A percentile compares a stretch with the other conserved stretches of the same genome.
These are phyloP conservation scores for Fusarium buharicum DNA, from an alignment of 2,329 filamentous ascomycete genomes.

Conservation along the genomic window DNA sequence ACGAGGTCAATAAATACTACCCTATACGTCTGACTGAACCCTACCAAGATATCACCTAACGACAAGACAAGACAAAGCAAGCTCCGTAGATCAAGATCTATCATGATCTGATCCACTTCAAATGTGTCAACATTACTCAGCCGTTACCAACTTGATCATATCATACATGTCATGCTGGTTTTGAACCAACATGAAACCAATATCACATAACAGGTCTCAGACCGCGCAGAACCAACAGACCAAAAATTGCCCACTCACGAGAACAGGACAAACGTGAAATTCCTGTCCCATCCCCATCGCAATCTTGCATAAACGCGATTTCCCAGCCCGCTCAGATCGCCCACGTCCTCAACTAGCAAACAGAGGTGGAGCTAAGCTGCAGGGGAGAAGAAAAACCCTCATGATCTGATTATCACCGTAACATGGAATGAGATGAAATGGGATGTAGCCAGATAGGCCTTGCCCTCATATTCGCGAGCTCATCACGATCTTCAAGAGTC, in stretches of 20 bases:
- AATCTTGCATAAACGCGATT: conserved; percentile 5
- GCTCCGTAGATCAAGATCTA: neutral
- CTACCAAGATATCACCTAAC: neutral
- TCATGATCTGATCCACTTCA: neutral
- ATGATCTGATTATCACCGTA: conserved; percentile 15
- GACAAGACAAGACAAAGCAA: neutral
- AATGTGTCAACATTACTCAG: neutral
- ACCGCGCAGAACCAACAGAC: neutral
- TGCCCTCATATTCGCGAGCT: neutral
- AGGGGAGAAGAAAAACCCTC: neutral
- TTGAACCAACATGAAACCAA: neutral
- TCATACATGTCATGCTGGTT: neutral
- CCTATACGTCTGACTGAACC: no score
- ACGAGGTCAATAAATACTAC: no score
- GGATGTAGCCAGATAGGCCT: neutral
- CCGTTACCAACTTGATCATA: neutral
- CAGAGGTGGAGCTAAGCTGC: neutral
- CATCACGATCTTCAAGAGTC: neutral
- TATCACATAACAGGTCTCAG: neutral
- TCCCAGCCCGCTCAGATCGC: neutral
- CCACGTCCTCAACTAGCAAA: conserved; percentile 7
- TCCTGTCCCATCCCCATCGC: neutral
- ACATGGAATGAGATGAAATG: neutral
- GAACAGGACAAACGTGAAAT: neutral
- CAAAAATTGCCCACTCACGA: neutral